Evolutionary conservation across 768 basidiomycete species (phyloP).

Genomic region (Auriscalpium orientale): DNA sequence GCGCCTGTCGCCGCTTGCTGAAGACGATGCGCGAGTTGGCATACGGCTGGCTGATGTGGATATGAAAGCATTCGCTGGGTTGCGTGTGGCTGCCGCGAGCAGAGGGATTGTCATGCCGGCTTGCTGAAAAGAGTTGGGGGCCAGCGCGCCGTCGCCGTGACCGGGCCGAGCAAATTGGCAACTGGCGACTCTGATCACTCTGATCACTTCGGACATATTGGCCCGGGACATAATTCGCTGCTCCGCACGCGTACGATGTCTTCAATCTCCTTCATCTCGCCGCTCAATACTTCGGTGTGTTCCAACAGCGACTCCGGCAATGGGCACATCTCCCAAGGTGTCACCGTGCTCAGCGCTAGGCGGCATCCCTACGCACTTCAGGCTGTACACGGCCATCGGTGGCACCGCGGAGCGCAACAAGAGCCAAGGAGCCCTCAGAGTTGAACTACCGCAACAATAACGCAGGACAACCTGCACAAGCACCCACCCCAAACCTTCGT

Average conservation of each 20-base stretch:
- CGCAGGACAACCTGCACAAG: conserved; percentile 73
- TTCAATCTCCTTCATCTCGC: conserved; percentile 65
- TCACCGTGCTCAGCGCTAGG: conserved; percentile 15
- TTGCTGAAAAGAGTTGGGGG: too few species aligned
- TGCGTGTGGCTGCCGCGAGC: too few species aligned
- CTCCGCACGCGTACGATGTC: conserved; percentile 69
- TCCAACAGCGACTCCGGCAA: conserved; percentile 60
- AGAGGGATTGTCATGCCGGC: too few species aligned
- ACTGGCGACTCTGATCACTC: too few species aligned
- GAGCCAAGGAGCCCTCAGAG: conserved; percentile 27
- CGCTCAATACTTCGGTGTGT: conserved; percentile 65
- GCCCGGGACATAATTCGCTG: too few species aligned
- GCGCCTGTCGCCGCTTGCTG: conserved; percentile 59
- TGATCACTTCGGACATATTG: too few species aligned
- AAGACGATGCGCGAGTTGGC: conserved; percentile 71
- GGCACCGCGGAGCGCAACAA: conserved; percentile 19
- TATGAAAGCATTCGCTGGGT: too few species aligned
- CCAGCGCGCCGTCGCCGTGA: too few species aligned
- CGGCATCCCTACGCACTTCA: conserved; percentile 8
- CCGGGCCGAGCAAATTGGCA: too few species aligned
- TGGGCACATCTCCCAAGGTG: conserved; percentile 36
- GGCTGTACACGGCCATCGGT: conserved; percentile 10
- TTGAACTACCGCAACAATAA: conserved; percentile 48
- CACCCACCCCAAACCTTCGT: conserved; percentile 67
- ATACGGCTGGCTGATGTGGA: too few species aligned